These are phyloP conservation scores for Penicillium goetzii DNA, from an alignment of 495 filamentous ascomycete species.

Conservation along the genomic window DNA sequence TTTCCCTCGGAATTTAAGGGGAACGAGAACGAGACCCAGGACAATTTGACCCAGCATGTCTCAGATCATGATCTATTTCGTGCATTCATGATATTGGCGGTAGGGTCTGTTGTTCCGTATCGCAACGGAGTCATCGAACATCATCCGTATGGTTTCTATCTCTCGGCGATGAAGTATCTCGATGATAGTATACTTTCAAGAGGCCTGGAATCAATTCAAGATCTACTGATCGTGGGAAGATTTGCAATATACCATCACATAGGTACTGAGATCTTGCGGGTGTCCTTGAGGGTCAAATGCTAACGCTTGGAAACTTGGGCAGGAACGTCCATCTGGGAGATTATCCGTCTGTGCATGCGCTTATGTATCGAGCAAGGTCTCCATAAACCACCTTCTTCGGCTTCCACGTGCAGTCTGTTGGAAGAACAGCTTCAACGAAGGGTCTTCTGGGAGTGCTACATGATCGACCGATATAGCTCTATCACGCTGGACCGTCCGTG, in stretches of 20 bases:
- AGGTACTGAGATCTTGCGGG: slow-evolving; percentile 12
- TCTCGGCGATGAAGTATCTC: slow-evolving; percentile 32
- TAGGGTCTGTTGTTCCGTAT: slow-evolving; percentile 31
- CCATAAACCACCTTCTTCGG: slow-evolving; percentile 19
- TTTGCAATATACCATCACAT: slow-evolving; percentile 41
- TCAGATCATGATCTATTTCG: slow-evolving; percentile 26
- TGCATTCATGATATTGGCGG: slow-evolving; percentile 36
- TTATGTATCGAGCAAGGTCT: slow-evolving; percentile 35
- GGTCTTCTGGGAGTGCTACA: slow-evolving; percentile 40
- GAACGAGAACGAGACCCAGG: background rate
- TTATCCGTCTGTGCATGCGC: slow-evolving; percentile 31
- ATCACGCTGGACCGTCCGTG: slow-evolving; percentile 32
- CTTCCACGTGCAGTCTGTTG: slow-evolving; percentile 10
- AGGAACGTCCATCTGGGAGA: slow-evolving; percentile 39
- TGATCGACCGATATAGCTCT: slow-evolving; percentile 39
- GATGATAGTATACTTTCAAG: slow-evolving; percentile 24
- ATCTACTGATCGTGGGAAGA: slow-evolving; percentile 30
- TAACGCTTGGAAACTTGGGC: background rate
- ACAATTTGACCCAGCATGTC: background rate
- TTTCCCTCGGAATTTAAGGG: slow-evolving; percentile 2
- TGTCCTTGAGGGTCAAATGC: background rate
- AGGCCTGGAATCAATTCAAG: slow-evolving; percentile 35
- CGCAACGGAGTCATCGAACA: slow-evolving; percentile 22
- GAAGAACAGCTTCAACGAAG: slow-evolving; percentile 33
- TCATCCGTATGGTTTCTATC: slow-evolving; percentile 37